Conservation (phyloP, 2,329 filamentous ascomycete species). For the Aureobasidium lini region DNA sequence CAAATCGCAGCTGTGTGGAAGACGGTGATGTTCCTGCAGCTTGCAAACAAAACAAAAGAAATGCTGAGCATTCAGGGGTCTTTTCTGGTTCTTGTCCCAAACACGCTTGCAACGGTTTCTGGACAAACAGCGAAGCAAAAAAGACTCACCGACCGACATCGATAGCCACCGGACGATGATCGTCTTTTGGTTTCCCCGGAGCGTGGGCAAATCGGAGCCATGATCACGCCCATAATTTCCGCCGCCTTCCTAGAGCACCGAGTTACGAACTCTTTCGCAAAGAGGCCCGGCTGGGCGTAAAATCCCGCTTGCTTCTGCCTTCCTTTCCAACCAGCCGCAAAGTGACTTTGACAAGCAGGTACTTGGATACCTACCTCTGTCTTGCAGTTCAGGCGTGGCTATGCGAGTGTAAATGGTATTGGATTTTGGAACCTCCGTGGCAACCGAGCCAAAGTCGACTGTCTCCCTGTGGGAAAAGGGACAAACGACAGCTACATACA, state of each 20-base stretch:
- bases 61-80: conserved; percentile 6
- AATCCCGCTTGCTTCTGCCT: not conserved
- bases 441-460: not conserved
- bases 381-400: not conserved
- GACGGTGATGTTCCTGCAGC: not conserved
- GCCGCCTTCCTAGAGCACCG: not conserved
- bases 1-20: not conserved
- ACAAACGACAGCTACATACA: conserved; percentile 3
- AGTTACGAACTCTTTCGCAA: not conserved
- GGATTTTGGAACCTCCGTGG: conserved; percentile 4
- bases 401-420: not conserved
- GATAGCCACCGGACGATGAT: not conserved
- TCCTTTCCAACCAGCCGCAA: not conserved
- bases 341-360: not conserved
- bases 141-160: not conserved
- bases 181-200: conserved; percentile 3
- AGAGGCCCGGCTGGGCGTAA: not conserved
- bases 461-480: not conserved
- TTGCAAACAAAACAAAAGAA: too few relatives aligned
- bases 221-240: not conserved
- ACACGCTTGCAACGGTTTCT: conserved; percentile 1
- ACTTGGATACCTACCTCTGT: not conserved
- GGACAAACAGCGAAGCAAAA: not conserved
- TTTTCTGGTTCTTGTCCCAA: not conserved
- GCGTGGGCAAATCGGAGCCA: not conserved